A percentile compares a stretch with the other conserved stretches of the same genome.
These are phyloP conservation scores for Pisolithus orientalis DNA, from an alignment of 768 basidiomycete genomes.

Conservation along the genomic window DNA sequence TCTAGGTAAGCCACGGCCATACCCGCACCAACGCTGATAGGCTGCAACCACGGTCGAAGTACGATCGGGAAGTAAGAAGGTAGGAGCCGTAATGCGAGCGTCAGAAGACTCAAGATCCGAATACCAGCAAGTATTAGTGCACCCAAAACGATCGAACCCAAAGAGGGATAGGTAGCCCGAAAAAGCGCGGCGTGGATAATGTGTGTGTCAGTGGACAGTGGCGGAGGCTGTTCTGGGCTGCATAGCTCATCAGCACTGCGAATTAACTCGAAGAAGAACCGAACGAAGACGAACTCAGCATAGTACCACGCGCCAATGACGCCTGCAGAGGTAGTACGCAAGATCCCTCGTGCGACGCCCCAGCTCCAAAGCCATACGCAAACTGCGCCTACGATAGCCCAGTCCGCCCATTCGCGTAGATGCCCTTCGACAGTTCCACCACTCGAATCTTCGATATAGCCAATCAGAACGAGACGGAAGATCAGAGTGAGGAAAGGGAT, in stretches of 20 bases:
- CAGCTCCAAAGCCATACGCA: slow-evolving; percentile 68
- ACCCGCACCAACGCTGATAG: slow-evolving; percentile 29
- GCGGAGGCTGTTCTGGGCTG: slow-evolving; percentile 28
- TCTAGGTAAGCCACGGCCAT: slow-evolving; percentile 41
- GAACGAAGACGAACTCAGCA: slow-evolving; percentile 38
- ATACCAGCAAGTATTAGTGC: slow-evolving; percentile 70
- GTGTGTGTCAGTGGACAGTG: slow-evolving; percentile 53
- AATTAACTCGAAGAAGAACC: background rate
- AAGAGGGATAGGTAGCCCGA: slow-evolving; percentile 73
- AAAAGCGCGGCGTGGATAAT: slow-evolving; percentile 71
- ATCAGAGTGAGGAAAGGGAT: slow-evolving; percentile 77
- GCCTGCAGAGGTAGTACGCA: slow-evolving; percentile 71
- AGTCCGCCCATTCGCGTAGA: slow-evolving; percentile 63
- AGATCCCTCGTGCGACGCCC: slow-evolving; percentile 71
- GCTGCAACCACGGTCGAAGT: slow-evolving; percentile 36
- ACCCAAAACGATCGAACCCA: slow-evolving; percentile 75
- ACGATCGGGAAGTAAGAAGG: slow-evolving; percentile 46
- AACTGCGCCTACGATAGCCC: slow-evolving; percentile 54
- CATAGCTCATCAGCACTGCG: slow-evolving; percentile 5
- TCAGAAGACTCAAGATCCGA: slow-evolving; percentile 48
- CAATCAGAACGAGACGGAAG: slow-evolving; percentile 71
- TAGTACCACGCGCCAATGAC: slow-evolving; percentile 95
- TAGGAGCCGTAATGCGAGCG: slow-evolving; percentile 46
- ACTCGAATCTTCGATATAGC: slow-evolving; percentile 42
- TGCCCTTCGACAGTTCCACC: slow-evolving; percentile 45